A percentile compares a stretch with the other conserved stretches of the same genome.
phyloP scores from a whole-genome alignment of 2,329 filamentous ascomycete species.

The Colletotrichum tropicicola region DNA sequence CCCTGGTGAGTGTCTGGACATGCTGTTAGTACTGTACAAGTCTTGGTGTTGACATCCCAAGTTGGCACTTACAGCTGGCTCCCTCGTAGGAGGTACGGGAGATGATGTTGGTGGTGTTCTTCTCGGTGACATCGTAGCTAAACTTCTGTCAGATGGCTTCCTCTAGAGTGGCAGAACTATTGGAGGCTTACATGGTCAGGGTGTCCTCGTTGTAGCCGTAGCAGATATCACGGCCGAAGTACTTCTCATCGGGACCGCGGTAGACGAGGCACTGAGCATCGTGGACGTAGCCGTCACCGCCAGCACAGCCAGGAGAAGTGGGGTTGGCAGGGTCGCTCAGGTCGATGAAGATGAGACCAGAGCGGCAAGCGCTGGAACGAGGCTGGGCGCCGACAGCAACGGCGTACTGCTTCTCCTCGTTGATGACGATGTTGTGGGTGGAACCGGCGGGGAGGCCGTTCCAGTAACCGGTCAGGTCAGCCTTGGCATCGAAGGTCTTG shows the following conservation, averaged over 20 bases:
- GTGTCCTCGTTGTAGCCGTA: slow-evolving; percentile 62
- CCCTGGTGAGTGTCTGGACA: slow-evolving; percentile 63
- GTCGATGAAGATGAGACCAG: slow-evolving; percentile 63
- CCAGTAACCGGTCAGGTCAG: slow-evolving; percentile 44
- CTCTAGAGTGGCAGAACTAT: too few relatives aligned
- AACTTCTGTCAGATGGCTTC: too few relatives aligned
- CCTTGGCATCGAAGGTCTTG: slow-evolving; percentile 37
- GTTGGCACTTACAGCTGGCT: slow-evolving; percentile 40
- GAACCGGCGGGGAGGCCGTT: slow-evolving; percentile 41
- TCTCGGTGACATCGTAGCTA: slow-evolving; percentile 60
- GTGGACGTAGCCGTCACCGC: slow-evolving; percentile 58
- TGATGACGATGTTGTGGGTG: slow-evolving; percentile 57
- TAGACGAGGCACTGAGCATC: slow-evolving; percentile 61
- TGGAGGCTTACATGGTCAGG: slow-evolving; percentile 51
- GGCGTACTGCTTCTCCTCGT: slow-evolving; percentile 53
- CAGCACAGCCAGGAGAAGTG: slow-evolving; percentile 54
- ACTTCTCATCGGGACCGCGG: slow-evolving; percentile 55
- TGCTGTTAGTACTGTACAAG: background rate
- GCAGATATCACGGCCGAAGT: slow-evolving; percentile 57
- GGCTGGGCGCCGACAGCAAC: slow-evolving; percentile 52
- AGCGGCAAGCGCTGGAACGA: slow-evolving; percentile 48
- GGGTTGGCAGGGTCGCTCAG: slow-evolving; percentile 60
- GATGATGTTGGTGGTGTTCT: slow-evolving; percentile 54
- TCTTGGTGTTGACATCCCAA: too few relatives aligned
- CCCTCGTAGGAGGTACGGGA: slow-evolving; percentile 63